phyloP scores from a whole-genome alignment of 139 green algal genomes.

The Gonium pectorale region DNA sequence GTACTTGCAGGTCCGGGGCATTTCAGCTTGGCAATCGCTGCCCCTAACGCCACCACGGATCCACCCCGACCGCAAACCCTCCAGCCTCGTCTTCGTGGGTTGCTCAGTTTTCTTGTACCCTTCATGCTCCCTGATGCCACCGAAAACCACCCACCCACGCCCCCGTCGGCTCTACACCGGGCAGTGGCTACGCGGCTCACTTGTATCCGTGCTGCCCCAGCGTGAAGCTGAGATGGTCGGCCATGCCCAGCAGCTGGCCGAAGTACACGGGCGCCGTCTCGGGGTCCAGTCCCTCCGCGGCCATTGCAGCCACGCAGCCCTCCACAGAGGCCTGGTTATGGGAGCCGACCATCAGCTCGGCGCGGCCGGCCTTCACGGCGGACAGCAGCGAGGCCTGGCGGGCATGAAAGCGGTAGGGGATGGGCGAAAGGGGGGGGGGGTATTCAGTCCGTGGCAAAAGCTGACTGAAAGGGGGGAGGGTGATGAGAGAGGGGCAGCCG shows the following conservation, averaged over 20 bases:
- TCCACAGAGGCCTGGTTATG: slow-evolving; percentile 87
- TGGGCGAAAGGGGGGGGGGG: neutral
- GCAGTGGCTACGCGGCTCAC: no score
- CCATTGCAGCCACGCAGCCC: slow-evolving; percentile 73
- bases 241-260: slow-evolving; percentile 92
- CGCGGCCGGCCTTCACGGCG: slow-evolving; percentile 48
- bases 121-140: no score
- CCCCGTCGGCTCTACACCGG: no score
- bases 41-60: no score
- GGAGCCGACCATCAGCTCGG: slow-evolving; percentile 58
- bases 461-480: neutral
- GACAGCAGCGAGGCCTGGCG: slow-evolving; percentile 58
- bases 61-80: no score
- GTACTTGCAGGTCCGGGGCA: no score
- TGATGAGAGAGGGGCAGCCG: no score
- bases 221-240: slow-evolving; percentile 83
- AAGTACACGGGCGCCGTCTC: slow-evolving; percentile 79
- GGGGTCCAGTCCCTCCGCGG: slow-evolving; percentile 64
- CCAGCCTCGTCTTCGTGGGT: no score
- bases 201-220: slow-evolving; percentile 38
- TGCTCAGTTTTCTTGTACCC: no score
- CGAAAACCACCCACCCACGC: no score
- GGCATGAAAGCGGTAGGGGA: slow-evolving; percentile 1
- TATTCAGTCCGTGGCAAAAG: no score
- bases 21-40: no score